Conservation (phyloP, 176 grass and related monocot species). For the Avena atlantica region DNA sequence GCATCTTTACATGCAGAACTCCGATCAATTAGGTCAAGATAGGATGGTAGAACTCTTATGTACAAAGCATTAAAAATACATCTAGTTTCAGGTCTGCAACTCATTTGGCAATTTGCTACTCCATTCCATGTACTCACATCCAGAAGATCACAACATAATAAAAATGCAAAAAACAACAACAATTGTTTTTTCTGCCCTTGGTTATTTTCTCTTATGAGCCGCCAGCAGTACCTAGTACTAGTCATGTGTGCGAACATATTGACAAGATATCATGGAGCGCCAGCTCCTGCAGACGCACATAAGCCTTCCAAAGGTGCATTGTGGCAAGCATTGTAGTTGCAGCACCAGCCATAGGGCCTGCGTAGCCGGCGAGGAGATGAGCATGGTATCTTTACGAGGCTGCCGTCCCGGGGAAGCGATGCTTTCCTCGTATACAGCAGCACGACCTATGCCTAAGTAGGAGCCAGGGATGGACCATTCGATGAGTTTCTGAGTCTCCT, state of each 20-base stretch:
- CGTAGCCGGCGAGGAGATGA: neutral
- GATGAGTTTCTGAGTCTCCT: neutral
- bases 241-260: too few relatives aligned
- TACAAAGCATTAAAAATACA: too few relatives aligned
- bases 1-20: too few relatives aligned
- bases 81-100: too few relatives aligned
- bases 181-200: too few relatives aligned
- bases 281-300: neutral
- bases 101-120: too few relatives aligned
- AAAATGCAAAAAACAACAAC: too few relatives aligned
- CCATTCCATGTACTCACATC: too few relatives aligned
- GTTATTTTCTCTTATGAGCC: too few relatives aligned
- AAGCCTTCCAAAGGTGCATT: neutral
- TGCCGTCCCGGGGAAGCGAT: neutral
- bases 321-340: neutral
- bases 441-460: neutral
- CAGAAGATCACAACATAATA: too few relatives aligned
- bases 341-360: neutral
- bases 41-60: too few relatives aligned
- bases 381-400: neutral
- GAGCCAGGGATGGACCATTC: neutral
- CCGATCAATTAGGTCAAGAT: too few relatives aligned
- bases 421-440: conserved; percentile 3
- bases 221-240: neutral
- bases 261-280: neutral